These are phyloP conservation scores for Komagataea norvegica DNA, from an alignment of 1,139 yeast species.

Conservation along the genomic window DNA sequence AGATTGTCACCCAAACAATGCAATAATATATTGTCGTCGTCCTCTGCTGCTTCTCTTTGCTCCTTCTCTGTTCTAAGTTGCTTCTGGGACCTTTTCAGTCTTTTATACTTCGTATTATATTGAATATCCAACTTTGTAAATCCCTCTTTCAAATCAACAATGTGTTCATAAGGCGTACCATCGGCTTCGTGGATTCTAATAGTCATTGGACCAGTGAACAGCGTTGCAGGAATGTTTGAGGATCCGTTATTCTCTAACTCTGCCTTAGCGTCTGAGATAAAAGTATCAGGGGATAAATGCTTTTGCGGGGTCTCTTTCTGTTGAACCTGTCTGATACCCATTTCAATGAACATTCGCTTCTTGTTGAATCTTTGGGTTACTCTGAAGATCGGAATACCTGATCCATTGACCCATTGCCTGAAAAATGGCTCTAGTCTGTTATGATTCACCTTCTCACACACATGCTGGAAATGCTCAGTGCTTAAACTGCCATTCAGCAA, in stretches of 20 bases:
- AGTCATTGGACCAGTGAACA: conserved; percentile 92
- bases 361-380: conserved; percentile 91
- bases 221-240: conserved; percentile 35
- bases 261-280: conserved; percentile 36
- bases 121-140: conserved; percentile 88
- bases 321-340: conserved; percentile 91
- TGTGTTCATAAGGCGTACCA: conserved; percentile 99
- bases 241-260: conserved; percentile 15
- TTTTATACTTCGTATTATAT: conserved; percentile 83
- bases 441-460: conserved; percentile 91
- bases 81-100: conserved; percentile 62
- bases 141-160: conserved; percentile 82
- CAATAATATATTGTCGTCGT: conserved; percentile 40
- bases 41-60: conserved; percentile 28
- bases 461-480: conserved; percentile 80
- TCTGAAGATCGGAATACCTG: conserved; percentile 84
- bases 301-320: conserved; percentile 60
- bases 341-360: conserved; percentile 89
- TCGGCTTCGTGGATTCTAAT: conserved; percentile 96
- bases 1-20: conserved; percentile 80
- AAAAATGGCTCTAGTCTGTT: conserved; percentile 79
- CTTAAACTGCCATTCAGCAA: conserved; percentile 73
- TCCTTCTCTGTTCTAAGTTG: conserved; percentile 36
- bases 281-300: conserved; percentile 34
- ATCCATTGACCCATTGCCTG: conserved; percentile 88